Base-by-base conservation (phyloP, 2,329 filamentous ascomycete species). In the Cercospora sp. region DNA sequence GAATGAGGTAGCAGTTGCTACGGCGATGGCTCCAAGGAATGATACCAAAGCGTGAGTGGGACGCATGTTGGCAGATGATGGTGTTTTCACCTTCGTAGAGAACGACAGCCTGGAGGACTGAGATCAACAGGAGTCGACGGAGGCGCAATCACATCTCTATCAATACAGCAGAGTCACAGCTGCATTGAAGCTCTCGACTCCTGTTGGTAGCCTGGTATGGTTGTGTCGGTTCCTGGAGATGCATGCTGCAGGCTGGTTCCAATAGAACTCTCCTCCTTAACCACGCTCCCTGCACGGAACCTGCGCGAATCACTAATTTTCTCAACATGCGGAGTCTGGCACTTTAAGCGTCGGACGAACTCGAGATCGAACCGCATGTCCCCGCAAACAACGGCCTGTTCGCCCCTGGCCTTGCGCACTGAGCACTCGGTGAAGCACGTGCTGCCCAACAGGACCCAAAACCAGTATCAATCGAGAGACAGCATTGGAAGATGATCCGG, bases 261-360 rank as follows among this genome's bases (percentile, higher is more conserved):
- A 55, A 55, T 55, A 30, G 51, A 55, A 55, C 51, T 55, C 51
- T 55, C 51, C 42, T 23, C 18, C 51, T 55, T 30, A 30, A 55
- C 51, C 51, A 55, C 51, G 51, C 51, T 55, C 51, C 51, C 51
- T 55, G 51, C 51, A 30, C 20, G 51, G 20, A n/a, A 30, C 51
- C 23, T 28, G 51, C 23, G 20, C 26, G 20, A 55, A 55, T 30
- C 51, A 55, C 51, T 6, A 20, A 55, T 26, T n/a, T 9, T 13
- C 51, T 26, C 5, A 16, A 16, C 8, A 30, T 55, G 51, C 51
- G 51, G 13, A 30, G 26, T 26, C 20, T 26, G 51, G 6, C 51
- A 13, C 51, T 55, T 45, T 7, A 12, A 9, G 51, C 6, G 16
- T 26, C 12, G 2, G 18, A 26, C 12, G 8, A 30, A 30, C 18